phyloP scores from a whole-genome alignment of 352 stramenopile genomes.

The Globisporangium canariense region DNA sequence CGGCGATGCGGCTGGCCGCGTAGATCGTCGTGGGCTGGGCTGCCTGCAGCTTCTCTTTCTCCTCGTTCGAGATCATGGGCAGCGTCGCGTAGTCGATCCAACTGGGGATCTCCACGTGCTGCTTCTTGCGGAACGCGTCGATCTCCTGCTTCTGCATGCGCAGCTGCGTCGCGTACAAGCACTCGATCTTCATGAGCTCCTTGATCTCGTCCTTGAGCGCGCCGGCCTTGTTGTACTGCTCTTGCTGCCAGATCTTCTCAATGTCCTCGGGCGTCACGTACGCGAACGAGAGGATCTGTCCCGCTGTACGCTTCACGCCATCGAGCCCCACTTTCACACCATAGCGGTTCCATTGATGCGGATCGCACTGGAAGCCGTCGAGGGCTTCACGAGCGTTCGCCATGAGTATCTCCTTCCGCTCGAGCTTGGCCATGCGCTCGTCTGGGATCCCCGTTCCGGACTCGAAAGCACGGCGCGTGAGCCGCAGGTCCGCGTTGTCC shows the following conservation, averaged over 20 bases:
- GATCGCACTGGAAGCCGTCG: constrained; percentile 56
- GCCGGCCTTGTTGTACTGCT: constrained; percentile 48
- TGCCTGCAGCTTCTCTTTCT: constrained; percentile 90
- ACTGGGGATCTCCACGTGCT: constrained; percentile 91
- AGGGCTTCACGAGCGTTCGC: constrained; percentile 45
- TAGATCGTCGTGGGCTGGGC: constrained; percentile 91
- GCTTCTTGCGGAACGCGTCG: constrained; percentile 91
- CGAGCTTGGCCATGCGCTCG: constrained; percentile 77
- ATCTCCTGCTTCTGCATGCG: constrained; percentile 95
- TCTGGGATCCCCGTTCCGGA: constrained; percentile 62
- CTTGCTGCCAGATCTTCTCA: constrained; percentile 51
- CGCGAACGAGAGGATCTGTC: constrained; percentile 69
- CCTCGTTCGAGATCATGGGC: constrained; percentile 95
- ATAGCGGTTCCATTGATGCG: constrained; percentile 83
- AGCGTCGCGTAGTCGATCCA: constrained; percentile 92
- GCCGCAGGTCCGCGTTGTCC: constrained; percentile 97
- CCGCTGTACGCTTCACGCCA: constrained; percentile 76
- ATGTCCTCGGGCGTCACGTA: constrained; percentile 53
- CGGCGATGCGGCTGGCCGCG: constrained; percentile 93
- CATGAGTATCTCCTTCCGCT: constrained; percentile 82
- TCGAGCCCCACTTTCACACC: constrained; percentile 73
- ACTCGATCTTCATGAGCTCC: constrained; percentile 77
- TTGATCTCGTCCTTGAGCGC: constrained; percentile 37
- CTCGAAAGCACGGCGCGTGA: constrained; percentile 93
- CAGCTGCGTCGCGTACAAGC: constrained; percentile 94